These are phyloP conservation scores for Aurantiochytrium sp. DNA, from an alignment of 108 stramenopile species.

Conservation along the genomic window DNA sequence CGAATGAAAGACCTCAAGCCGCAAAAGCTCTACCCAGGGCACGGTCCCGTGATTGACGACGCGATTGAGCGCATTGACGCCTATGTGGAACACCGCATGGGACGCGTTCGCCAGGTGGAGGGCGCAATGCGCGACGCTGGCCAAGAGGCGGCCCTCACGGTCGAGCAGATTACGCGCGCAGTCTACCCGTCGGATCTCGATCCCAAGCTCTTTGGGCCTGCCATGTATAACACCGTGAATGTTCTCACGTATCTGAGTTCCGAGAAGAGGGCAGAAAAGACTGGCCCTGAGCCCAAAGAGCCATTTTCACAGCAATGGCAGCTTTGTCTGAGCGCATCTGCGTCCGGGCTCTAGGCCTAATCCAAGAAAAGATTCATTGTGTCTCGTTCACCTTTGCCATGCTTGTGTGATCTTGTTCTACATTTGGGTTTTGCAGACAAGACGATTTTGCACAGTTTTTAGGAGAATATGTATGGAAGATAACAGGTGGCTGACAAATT, in stretches of 20 bases:
- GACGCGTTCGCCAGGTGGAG: not conserved
- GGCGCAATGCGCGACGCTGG: not conserved
- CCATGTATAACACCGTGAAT: not conserved
- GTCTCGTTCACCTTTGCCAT: no score
- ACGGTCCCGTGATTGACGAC: not conserved
- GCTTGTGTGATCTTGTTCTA: no score
- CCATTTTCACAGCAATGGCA: not conserved
- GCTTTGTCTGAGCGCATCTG: not conserved
- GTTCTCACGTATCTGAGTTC: not conserved
- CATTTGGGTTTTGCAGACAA: no score
- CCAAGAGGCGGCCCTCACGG: not conserved
- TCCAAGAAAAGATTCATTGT: no score
- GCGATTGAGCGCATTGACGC: not conserved
- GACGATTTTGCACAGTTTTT: no score
- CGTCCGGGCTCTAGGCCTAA: no score
- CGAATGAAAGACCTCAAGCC: not conserved
- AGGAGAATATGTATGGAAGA: no score
- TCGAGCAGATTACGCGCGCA: not conserved
- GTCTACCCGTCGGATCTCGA: not conserved
- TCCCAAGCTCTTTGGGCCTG: not conserved
- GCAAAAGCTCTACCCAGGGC: not conserved
- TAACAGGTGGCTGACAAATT: no score
- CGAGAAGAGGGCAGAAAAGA: not conserved
- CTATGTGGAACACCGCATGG: not conserved
- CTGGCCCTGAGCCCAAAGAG: not conserved